Evolutionary conservation across 371 early-diverging fungal genomes (phyloP).

Genomic region (Basidiobolus meristosporus): DNA sequence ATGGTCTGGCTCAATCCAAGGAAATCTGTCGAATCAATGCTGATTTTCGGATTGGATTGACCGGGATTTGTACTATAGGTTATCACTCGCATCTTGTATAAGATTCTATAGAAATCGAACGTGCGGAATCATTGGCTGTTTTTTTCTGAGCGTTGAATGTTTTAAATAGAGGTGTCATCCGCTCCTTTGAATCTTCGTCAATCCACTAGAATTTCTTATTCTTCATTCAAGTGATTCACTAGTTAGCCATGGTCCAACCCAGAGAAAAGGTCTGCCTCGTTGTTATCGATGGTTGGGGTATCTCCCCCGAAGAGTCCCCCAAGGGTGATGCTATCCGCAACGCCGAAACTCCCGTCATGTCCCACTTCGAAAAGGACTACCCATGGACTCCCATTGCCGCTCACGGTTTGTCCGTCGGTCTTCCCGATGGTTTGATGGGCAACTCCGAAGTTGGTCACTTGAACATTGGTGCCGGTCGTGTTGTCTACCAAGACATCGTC

Average conservation of each 20-base stretch:
- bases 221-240: too few relatives aligned
- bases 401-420: conserved; percentile 93
- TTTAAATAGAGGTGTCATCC: too few relatives aligned
- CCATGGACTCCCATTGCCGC: conserved; percentile 71
- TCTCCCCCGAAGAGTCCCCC: conserved; percentile 39
- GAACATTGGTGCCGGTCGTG: conserved; percentile 98
- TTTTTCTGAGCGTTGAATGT: too few relatives aligned
- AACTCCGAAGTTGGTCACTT: conserved; percentile 99
- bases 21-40: too few relatives aligned
- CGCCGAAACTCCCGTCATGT: conserved; percentile 91
- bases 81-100: too few relatives aligned
- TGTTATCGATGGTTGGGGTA: conserved; percentile 93
- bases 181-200: too few relatives aligned
- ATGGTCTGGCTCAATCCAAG: too few relatives aligned
- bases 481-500: conserved; percentile 97
- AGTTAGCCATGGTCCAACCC: conserved; percentile 2
- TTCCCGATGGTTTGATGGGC: conserved; percentile 97
- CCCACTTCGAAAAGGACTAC: conserved; percentile 46
- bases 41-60: too few relatives aligned
- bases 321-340: conserved; percentile 86
- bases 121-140: too few relatives aligned
- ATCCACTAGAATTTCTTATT: too few relatives aligned
- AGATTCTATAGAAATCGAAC: too few relatives aligned
- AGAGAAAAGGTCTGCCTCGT: conserved; percentile 52
- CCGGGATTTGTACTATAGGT: too few relatives aligned